Evolutionary conservation across 495 filamentous ascomycete species (phyloP), one percentile per base, ranked within the genome.

Genomic region (Daldinia vernicosa): DNA sequence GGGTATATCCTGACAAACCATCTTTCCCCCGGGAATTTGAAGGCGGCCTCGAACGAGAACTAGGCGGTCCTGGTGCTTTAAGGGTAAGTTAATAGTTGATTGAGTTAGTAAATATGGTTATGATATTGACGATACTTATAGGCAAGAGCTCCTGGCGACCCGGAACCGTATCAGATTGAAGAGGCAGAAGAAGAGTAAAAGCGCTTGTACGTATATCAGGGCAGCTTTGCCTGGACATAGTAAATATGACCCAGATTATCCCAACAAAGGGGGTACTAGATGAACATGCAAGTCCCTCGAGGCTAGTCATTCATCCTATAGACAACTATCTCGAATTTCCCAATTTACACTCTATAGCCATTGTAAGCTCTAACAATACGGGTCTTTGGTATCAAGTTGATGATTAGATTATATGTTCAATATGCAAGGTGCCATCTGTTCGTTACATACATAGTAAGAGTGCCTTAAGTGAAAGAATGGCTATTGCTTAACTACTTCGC

Each of bases 1-100:
- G 86, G 61, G 82, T 84, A 74, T 97, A 98, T 74, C 93, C 95
- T n/a, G 95, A 99, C 80, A 92, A 88, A 84, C 88, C 88, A 28
- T 87, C 89, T 51, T 89, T 84, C 70, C 92, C 92, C 3, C 89
- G 90, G 62, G 91, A 91, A 66, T 99, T 92, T 75, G 89, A 91
- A 63, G 92, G 86, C 64, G 96, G 96, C 27, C 79, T 99, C 63
- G 89, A 95, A 79, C 85, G 86, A 67, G 96, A 98, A 72, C 82
- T 99, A 55, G 96, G 95, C 54, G 95, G 95, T 22, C 60, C 81
- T 26, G 80, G 80, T 66, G 85, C 83, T 28, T 6, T 83, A 3
- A 77, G 84, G 70, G 86, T 85, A 75, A 79, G 85, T 81, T 32
- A 52, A 74, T 67, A 52, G 67, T 12, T n/a, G 19, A 61, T 17